Evolutionary conservation across 441 rosid species (phyloP), one percentile per base, ranked within the genome.

Genomic region (Arabidopsis hybrid): DNA sequence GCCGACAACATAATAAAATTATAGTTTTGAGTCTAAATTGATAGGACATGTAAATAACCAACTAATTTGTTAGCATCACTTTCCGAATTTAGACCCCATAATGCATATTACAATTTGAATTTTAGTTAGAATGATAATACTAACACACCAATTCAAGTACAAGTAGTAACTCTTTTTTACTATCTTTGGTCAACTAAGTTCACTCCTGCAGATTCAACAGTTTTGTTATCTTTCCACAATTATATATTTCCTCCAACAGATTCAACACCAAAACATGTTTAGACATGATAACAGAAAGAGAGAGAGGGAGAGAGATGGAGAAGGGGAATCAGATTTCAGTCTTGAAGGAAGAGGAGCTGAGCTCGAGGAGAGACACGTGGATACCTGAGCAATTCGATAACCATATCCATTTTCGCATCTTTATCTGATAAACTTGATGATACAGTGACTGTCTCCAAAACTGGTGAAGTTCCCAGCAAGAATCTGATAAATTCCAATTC

Each of bases 401-500:
- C 74, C 93, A 95, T 86, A 35, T 79, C 82, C 82, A 89, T 12
- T 60, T 69, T 85, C 39, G 81, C 82, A 13, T 85, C 95, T 74
- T 69, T 76, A 52, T 80, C 88, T 52, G 83, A 84, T 49, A 77
- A 72, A 76, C 84, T 81, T 49, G 92, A 86, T 51, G 86, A 71
- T 60, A 95, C 85, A 13, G 82, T 79, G 84, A 91, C 67, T 16
- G 71, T 74, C 87, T 93, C 85, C 2, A 95, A 86, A 61, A 42
- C 81, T 0, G 93, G 93, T 3, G 99, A 88, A 72, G 83, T 87
- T 8, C 81, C 86, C 42, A 95, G 89, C 80, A 92, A 81, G 78
- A 88, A 89, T 74, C 87, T 91, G 74, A 92, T 79, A 51, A 95
- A 82, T 65, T 87, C 88, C 91, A 95, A 81, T 82, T 92, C 97